Evolutionary conservation across 345 rosid genomes (phyloP), one percentile per base, ranked within the genome.

Genomic region (Hevea brasiliensis): DNA sequence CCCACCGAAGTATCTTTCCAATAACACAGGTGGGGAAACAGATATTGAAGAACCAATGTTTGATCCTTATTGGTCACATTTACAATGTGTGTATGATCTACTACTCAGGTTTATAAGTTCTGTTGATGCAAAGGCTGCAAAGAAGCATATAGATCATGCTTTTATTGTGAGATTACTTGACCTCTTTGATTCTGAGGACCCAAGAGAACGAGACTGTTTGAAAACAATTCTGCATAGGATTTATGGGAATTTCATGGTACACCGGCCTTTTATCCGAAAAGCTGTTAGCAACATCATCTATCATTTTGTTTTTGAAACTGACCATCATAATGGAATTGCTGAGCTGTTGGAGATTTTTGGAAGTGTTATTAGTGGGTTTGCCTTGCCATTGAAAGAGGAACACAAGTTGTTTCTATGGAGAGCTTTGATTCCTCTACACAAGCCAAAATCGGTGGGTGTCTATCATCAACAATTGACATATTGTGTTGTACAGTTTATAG

Each of bases 331-430:
- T 48, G 96, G 96, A 72, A 85, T 91, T 73, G 87, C 90, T 17
- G 96, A 89, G 82, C 81, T 91, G 44, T 76, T 91, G 84, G 96
- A 91, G 85, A 87, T 91, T 61, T 89, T 91, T 59, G 96, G 93
- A 63, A 91, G 93, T 72, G 81, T 91, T 62, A 87, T 89, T 44
- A 89, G 85, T 73, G 96, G 96, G 79, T 89, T 91, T 81, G 92
- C 96, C 3, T 76, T 89, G 81, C 96, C 96, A 45, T 23, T 91
- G 79, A 91, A 89, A 83, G 96, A 91, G 67, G 96, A 91, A 64
- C 96, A 91, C 77, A 89, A 66, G 74, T 70, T 81, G 3, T 91
- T 89, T 75, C 73, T 91, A 21, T 85, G 82, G 74, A 82, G 75
- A 74, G 93, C 90, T 75, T 78, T 91, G 70, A 82, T 91, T 72